Evolutionary conservation across 2,329 filamentous ascomycete species (phyloP), one percentile per base, ranked within the genome.

Genomic region (Fusarium liriodendri): DNA sequence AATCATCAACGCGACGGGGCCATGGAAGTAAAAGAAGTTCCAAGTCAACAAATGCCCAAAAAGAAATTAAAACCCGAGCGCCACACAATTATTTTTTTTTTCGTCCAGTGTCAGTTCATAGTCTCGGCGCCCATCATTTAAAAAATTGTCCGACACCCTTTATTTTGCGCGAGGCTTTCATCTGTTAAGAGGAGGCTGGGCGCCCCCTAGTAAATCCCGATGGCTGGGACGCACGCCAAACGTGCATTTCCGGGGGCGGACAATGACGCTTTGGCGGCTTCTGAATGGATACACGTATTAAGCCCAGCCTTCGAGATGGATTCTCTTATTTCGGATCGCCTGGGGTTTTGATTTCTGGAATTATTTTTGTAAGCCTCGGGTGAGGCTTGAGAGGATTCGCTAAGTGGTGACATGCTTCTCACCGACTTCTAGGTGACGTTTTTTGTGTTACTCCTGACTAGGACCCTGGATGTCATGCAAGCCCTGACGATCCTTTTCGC

Each of bases 281-380:
- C 66, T 74, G 62, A 70, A 75, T 75, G 72, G 72, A 50, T 63
- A 65, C 72, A 75, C 66, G 69, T 38, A 33, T 50, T 25, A 50
- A 14, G 38, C 57, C 66, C 72, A 65, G 62, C 72, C 69, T 63
- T 73, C 38, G 37, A 66, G 50, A 68, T 62, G 63, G 8, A 1
- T 68, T 62, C 37, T 42, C 37, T 55, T 50, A 65, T 60, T 40
- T 32, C 25, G n/a, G 27, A 67, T 69, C 40, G 35, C 20, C 55
- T 45, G 27, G 14, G 42, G 37, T 25, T 57, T 57, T 52, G 47
- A 52, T 40, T 59, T 59, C 38, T n/a, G 35, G 38, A 32, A 55
- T 42, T 38, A 47, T 27, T 62, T 62, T 55, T 16, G 13, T 7
- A 14, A 6, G 14, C 38, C 45, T 22, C 18, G 37, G 47, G 16